Evolutionary conservation across 2,329 filamentous ascomycete genomes (phyloP).

Genomic region (Coleophoma cylindrospora): DNA sequence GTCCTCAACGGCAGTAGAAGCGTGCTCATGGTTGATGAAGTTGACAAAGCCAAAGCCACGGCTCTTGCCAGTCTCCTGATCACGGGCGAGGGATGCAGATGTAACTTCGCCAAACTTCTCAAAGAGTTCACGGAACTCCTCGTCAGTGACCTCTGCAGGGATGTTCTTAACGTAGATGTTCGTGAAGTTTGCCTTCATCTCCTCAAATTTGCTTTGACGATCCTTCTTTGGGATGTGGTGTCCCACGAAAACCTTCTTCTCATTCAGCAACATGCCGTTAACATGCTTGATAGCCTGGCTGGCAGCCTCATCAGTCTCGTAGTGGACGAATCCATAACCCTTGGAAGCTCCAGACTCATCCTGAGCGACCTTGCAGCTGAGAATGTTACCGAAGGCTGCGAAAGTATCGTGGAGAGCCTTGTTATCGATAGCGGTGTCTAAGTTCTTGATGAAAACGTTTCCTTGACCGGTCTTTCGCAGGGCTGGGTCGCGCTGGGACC

Average conservation of each 20-base stretch:
- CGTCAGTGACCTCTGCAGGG: conserved; percentile 75
- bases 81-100: conserved; percentile 88
- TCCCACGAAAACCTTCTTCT: conserved; percentile 99
- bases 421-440: conserved; percentile 98
- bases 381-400: conserved; percentile 96
- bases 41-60: conserved; percentile 96
- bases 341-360: conserved; percentile 96
- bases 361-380: conserved; percentile 99
- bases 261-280: conserved; percentile 98
- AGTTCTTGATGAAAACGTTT: conserved; percentile 99
- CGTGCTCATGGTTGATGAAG: conserved; percentile 87
- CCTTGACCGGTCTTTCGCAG: conserved; percentile 98
- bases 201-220: conserved; percentile 99
- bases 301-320: conserved; percentile 97
- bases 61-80: conserved; percentile 79
- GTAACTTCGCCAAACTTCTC: conserved; percentile 92
- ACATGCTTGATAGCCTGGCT: conserved; percentile 98
- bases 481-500: conserved; percentile 98
- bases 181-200: conserved; percentile 99
- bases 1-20: conserved; percentile 79
- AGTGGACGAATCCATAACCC: conserved; percentile 98
- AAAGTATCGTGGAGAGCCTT: conserved; percentile 99
- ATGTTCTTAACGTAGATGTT: conserved; percentile 99
- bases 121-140: conserved; percentile 91
- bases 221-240: conserved; percentile 99